Evolutionary conservation across 2,329 filamentous ascomycete genomes (phyloP), one percentile per base, ranked within the genome.

Genomic region (Hypoxylon sp.): DNA sequence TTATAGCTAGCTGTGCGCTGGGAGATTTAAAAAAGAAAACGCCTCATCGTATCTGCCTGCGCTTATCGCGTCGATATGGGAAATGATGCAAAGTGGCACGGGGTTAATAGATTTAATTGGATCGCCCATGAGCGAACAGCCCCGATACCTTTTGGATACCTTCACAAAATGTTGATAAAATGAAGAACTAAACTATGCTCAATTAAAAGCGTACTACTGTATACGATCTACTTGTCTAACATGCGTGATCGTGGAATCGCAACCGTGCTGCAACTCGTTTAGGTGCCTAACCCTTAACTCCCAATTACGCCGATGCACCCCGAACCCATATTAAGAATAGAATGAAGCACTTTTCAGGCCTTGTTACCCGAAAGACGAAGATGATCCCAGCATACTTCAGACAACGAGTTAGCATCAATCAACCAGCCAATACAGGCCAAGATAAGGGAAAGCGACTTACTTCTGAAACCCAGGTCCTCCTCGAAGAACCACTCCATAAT

Each of bases 401-500:
- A 19, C 5, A 19, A 50, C 8, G 37, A 9, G 52, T 69, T 63
- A 69, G 59, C 16, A 41, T 27, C 25, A 23, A 25, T 56, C 19
- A 11, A 34, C 19, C 14, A n/a, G 19, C 32, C n/a, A 27, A n/a
- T n/a, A n/a, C n/a, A n/a, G n/a, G n/a, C 46, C 8, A 4, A 16
- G 1, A 32, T 27, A 2, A 8, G 6, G 29, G n/a, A 46, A 25
- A 23, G 21, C 48, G 51, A 84, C 87, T 81, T 79, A 89, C 87
- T 89, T 6, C 78, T 80, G 72, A 88, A 88, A 0, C 85, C 91
- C 59, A 94, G 79, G 73, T 93, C 91, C 54, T 90, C 82, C 16
- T 87, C 85, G 76, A 94, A 93, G 74, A 90, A 90, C 4, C 79
- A 77, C 69, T 87, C 76, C 82, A 88, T 84, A 11, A 91, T 81